Evolutionary conservation across 306 rosid species (phyloP).

Genomic region (Lathyrus oleraceus): DNA sequence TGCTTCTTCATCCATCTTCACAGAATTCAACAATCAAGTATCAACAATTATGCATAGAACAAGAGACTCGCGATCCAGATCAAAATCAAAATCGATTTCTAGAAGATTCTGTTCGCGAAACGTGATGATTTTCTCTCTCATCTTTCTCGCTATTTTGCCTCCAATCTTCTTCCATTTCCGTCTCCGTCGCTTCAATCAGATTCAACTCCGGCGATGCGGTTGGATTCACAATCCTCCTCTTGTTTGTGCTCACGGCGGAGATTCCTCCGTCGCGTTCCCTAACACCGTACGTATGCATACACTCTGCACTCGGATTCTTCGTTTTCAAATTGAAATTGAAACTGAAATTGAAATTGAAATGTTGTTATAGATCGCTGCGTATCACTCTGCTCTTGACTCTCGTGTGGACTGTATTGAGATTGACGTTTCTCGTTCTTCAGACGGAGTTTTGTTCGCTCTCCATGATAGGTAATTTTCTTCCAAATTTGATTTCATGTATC

Average conservation of each 20-base stretch:
- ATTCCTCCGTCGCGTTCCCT: constrained; percentile 71
- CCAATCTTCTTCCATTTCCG: constrained; percentile 75
- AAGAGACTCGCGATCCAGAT: constrained; percentile 16
- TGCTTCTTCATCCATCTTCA: not conserved
- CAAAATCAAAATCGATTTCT: not conserved
- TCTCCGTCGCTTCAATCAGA: constrained; percentile 61
- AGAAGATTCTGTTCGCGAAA: constrained; percentile 42
- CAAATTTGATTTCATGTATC: too few species aligned
- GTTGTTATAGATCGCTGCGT: constrained; percentile 65
- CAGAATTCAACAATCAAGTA: not conserved
- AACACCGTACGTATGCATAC: constrained; percentile 65
- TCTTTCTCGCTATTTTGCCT: constrained; percentile 59
- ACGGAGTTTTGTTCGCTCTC: constrained; percentile 80
- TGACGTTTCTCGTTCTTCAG: constrained; percentile 88
- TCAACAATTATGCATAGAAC: constrained; percentile 6
- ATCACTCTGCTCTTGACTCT: constrained; percentile 60
- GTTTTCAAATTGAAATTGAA: not conserved
- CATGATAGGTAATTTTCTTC: constrained; percentile 64
- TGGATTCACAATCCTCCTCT: constrained; percentile 82
- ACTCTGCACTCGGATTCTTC: not conserved
- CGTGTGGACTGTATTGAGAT: constrained; percentile 84
- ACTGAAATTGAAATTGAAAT: not conserved
- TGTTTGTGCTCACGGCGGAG: constrained; percentile 92
- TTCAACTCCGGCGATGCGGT: constrained; percentile 55
- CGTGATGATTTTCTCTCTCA: constrained; percentile 48